These are phyloP conservation scores for Clonostachys sp. DNA, from an alignment of 2,329 filamentous ascomycete species.

Conservation along the genomic window DNA sequence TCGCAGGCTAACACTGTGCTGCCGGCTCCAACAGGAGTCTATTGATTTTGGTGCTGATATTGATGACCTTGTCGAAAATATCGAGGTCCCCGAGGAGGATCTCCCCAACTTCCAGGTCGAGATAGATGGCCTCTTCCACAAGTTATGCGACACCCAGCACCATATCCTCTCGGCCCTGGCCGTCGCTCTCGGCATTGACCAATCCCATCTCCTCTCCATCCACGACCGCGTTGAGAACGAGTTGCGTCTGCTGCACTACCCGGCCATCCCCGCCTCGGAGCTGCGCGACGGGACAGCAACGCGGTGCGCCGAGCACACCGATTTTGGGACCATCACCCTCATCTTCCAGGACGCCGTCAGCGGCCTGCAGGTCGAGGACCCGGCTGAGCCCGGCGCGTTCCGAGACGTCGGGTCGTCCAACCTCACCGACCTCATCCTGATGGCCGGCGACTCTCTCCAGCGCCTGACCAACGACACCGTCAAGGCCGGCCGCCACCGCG, in stretches of 20 bases:
- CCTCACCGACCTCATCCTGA: conserved; percentile 25
- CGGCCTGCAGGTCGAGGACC: conserved; percentile 19
- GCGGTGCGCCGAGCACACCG: conserved; percentile 22
- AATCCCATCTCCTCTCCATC: conserved; percentile 5
- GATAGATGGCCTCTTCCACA: conserved; percentile 20
- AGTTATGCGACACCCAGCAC: conserved; percentile 16
- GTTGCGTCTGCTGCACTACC: conserved; percentile 10
- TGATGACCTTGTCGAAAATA: conserved; percentile 23
- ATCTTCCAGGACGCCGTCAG: conserved; percentile 12
- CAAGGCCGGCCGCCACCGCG: conserved; percentile 20
- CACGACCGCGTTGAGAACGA: conserved; percentile 7
- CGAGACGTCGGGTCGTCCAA: conserved; percentile 13
- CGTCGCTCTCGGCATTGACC: conserved; percentile 21
- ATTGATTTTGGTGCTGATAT: conserved; percentile 29
- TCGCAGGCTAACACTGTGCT: neutral
- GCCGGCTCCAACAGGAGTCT: conserved; percentile 21
- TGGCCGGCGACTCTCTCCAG: conserved; percentile 31
- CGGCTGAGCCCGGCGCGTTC: conserved; percentile 13
- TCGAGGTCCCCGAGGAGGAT: conserved; percentile 27
- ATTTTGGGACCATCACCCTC: conserved; percentile 24
- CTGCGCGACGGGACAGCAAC: conserved; percentile 16
- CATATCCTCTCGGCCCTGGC: conserved; percentile 20
- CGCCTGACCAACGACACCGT: conserved; percentile 28
- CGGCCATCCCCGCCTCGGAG: conserved; percentile 12
- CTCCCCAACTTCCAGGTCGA: conserved; percentile 27